Evolutionary conservation across 371 early-diverging fungal genomes (phyloP).

Genomic region (Aphelidium insulamus): DNA sequence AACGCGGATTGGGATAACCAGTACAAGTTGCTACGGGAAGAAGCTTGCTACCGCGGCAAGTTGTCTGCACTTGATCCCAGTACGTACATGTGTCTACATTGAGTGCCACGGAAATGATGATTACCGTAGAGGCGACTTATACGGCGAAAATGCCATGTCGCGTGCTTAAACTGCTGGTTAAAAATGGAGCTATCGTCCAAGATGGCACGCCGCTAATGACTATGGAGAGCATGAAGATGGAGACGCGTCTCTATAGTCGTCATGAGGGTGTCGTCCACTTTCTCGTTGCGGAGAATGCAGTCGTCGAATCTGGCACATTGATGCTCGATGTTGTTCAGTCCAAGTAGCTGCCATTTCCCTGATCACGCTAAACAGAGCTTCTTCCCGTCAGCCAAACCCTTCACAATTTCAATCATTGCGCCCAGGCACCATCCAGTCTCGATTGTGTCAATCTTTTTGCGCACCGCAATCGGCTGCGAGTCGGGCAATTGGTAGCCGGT

Average conservation of each 20-base stretch:
- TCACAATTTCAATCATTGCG: slow-evolving; percentile 37
- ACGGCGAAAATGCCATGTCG: slow-evolving; percentile 52
- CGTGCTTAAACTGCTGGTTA: slow-evolving; percentile 27
- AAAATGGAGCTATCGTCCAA: slow-evolving; percentile 25
- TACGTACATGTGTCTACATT: neutral
- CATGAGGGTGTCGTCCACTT: slow-evolving; percentile 33
- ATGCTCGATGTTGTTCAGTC: too few species aligned
- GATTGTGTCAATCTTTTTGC: slow-evolving; percentile 70
- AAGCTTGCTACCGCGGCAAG: neutral
- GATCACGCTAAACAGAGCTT: too few species aligned
- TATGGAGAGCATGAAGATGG: slow-evolving; percentile 56
- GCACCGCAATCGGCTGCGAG: slow-evolving; percentile 42
- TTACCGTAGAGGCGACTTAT: slow-evolving; percentile 35
- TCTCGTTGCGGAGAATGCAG: slow-evolving; percentile 32
- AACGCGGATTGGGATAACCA: neutral
- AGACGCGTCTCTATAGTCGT: slow-evolving; percentile 32
- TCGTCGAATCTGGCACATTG: slow-evolving; percentile 48
- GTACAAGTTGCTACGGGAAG: too few species aligned
- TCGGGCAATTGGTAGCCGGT: slow-evolving; percentile 60
- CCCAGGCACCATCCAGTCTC: slow-evolving; percentile 94
- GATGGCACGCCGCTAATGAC: slow-evolving; percentile 36
- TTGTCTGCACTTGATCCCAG: neutral
- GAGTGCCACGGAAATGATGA: neutral
- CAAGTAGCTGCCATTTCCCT: too few species aligned
- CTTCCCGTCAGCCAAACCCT: neutral